Conservation (phyloP, 2,329 filamentous ascomycete genomes). For the Fusarium vanettenii region DNA sequence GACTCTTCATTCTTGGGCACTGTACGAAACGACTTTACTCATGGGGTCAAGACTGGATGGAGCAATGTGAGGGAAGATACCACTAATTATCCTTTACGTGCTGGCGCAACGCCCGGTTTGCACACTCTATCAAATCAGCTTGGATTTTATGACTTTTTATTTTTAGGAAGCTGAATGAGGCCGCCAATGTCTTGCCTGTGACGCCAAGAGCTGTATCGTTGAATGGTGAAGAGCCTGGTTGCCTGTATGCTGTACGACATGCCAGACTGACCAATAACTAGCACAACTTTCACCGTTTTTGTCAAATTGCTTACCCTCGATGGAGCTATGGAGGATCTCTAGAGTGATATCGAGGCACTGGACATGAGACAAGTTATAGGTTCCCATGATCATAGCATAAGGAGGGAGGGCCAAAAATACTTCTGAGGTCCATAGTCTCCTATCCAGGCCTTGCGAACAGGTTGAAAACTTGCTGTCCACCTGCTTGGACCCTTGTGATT, state of each 20-base stretch:
- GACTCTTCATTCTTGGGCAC: not conserved
- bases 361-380: not conserved
- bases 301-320: not conserved
- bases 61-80: conserved; percentile 8
- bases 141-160: not conserved
- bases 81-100: not conserved
- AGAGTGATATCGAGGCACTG: not conserved
- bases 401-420: not conserved
- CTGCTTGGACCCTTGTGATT: not conserved
- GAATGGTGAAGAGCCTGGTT: not conserved
- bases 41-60: conserved; percentile 1
- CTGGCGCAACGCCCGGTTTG: not conserved
- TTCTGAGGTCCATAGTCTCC: not conserved
- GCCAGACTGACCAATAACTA: not conserved
- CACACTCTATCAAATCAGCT: not conserved
- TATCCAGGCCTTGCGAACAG: not conserved
- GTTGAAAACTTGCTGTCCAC: not conserved
- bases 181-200: not conserved
- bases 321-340: not conserved
- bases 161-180: not conserved
- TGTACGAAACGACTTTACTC: conserved; percentile 6
- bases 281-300: not conserved
- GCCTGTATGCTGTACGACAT: not conserved
- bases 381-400: not conserved
- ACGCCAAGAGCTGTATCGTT: not conserved